Conservation (phyloP, 495 filamentous ascomycete species). For the Staphylotrichum tortipilum region DNA sequence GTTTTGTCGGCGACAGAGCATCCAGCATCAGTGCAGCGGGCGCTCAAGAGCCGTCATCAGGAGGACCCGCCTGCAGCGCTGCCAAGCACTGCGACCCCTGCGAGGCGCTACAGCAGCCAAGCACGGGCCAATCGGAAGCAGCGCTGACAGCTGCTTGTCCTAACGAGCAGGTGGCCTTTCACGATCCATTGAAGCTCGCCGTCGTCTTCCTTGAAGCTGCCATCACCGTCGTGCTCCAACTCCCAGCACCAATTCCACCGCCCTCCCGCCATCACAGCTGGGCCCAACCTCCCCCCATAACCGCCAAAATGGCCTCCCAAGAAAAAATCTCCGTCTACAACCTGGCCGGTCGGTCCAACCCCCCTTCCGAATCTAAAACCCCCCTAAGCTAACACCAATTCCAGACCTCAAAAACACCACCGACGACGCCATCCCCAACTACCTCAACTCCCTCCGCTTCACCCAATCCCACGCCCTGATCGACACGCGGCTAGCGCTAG, state of each 20-base stretch:
- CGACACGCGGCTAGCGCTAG: conserved; percentile 73
- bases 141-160: neutral
- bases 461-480: conserved; percentile 67
- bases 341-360: conserved; percentile 44
- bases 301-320: conserved; percentile 29
- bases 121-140: conserved; percentile 6
- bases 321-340: conserved; percentile 62
- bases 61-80: conserved; percentile 1
- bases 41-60: conserved; percentile 4
- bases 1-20: neutral
- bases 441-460: conserved; percentile 78
- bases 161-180: conserved; percentile 21
- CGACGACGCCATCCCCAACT: conserved; percentile 89
- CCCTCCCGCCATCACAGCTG: too few relatives aligned
- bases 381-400: neutral
- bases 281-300: too few relatives aligned
- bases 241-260: neutral
- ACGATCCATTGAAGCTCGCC: neutral
- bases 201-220: too few relatives aligned
- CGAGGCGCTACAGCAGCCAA: neutral
- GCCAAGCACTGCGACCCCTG: conserved; percentile 8
- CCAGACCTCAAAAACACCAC: conserved; percentile 92
- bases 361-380: conserved; percentile 9
- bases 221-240: too few relatives aligned
- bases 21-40: too few relatives aligned